Base-by-base conservation (phyloP, 2,329 filamentous ascomycete genomes). In the Fusarium burgessii region DNA sequence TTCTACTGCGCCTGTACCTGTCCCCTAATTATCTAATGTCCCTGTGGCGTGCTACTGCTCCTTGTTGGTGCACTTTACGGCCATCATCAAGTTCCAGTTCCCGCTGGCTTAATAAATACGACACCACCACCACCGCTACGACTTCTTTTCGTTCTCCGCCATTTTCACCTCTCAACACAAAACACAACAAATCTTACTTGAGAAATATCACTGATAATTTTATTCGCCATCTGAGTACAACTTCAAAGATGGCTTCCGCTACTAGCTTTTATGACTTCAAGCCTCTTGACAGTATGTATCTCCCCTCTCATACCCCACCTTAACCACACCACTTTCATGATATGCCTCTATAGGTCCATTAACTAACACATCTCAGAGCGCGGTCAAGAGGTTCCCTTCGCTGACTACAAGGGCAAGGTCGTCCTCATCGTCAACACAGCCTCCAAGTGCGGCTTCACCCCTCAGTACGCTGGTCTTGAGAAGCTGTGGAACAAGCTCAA, bases 391-490 rank as follows among this genome's bases (percentile, higher is more conserved):
- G 91, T 91, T 79, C 85, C 90, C 65, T 87, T 98, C 73, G 79
- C 84, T 74, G 83, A 91, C 68, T 93, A 94, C 84, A 90, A 93
- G 81, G 93, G 92, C 88, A 98, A 98, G 84, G 95, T 98, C 75
- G 90, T 98, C 76, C 91, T 99, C 67, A 87, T 97, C 77, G 94
- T 99, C 84, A 99, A 99, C 90, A 98, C 95, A 3, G 96, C 96
- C 75, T 97, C 93, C 81, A 98, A 98, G 86, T 99, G 96, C 87
- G 95, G 96, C 81, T 98, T 98, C 89, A 98, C 96, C 5, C 94
- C 94, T 15, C 96, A 99, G 84, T 98, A 96, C 83, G 91, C 89
- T 70, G 93, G 93, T 35, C 92, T 99, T 55, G 95, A 99, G 85
- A 91, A 89, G 78, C 89, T 99, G 71, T 97, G 97, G 89, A 93